Conservation (phyloP, 805 yeast genomes). For the Lipomyces orientalis region DNA sequence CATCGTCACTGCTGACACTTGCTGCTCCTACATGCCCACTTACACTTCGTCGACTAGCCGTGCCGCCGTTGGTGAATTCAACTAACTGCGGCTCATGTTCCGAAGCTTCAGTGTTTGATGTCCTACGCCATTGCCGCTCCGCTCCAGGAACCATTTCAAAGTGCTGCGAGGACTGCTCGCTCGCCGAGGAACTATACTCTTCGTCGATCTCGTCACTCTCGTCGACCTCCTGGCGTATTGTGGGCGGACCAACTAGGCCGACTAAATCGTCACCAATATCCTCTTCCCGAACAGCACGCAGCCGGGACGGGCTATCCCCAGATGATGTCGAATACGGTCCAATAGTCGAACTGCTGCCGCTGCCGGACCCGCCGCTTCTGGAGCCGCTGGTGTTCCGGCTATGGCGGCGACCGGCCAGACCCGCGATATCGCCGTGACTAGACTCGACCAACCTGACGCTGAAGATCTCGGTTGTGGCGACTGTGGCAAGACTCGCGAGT, state of each 20-base stretch:
- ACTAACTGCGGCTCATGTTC: slow-evolving; percentile 30
- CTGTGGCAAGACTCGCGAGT: slow-evolving; percentile 40
- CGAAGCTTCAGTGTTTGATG: slow-evolving; percentile 5
- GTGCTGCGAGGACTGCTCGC: slow-evolving; percentile 20
- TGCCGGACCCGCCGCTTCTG: slow-evolving; percentile 1
- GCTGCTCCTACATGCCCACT: neutral
- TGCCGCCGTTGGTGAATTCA: slow-evolving; percentile 31
- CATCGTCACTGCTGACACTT: slow-evolving; percentile 26
- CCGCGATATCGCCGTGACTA: slow-evolving; percentile 26
- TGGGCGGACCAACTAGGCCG: slow-evolving; percentile 24
- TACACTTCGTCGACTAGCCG: slow-evolving; percentile 31
- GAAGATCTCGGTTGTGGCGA: slow-evolving; percentile 41
- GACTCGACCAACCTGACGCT: slow-evolving; percentile 38
- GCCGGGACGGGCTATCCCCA: slow-evolving; percentile 6
- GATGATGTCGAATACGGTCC: slow-evolving; percentile 33
- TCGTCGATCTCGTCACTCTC: neutral
- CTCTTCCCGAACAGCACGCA: slow-evolving; percentile 31
- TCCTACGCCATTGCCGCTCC: slow-evolving; percentile 25
- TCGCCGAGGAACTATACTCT: neutral
- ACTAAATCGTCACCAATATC: slow-evolving; percentile 28
- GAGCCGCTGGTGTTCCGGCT: slow-evolving; percentile 4
- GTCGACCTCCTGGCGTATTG: slow-evolving; percentile 9
- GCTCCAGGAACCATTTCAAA: slow-evolving; percentile 34
- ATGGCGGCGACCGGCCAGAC: slow-evolving; percentile 17
- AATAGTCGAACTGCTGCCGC: slow-evolving; percentile 26